These are phyloP conservation scores for Inosperma sp. DNA, from an alignment of 768 basidiomycete species.

Conservation along the genomic window DNA sequence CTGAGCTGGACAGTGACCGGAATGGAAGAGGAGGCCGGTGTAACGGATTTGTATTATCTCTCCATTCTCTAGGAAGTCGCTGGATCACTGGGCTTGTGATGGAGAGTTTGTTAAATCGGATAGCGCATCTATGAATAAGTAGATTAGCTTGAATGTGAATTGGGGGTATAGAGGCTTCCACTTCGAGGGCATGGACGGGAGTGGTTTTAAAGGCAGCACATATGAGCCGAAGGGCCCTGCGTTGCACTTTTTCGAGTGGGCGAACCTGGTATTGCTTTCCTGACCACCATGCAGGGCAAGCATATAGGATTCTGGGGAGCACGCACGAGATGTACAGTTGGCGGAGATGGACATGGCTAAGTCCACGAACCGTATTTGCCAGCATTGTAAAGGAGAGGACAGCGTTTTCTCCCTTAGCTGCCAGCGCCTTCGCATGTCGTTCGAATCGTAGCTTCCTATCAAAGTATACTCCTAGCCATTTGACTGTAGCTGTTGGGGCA, in stretches of 20 bases:
- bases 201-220: constrained; percentile 33
- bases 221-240: constrained; percentile 25
- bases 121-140: constrained; percentile 9
- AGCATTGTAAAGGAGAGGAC: constrained; percentile 29
- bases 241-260: constrained; percentile 27
- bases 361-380: constrained; percentile 30
- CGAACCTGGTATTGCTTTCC: constrained; percentile 21
- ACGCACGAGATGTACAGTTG: constrained; percentile 28
- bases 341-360: constrained; percentile 26
- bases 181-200: constrained; percentile 27
- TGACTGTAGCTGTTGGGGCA: constrained; percentile 7
- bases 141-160: constrained; percentile 18
- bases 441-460: constrained; percentile 32
- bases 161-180: constrained; percentile 32
- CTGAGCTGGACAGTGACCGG: constrained; percentile 4
- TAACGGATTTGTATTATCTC: constrained; percentile 5
- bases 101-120: constrained; percentile 24
- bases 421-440: constrained; percentile 25
- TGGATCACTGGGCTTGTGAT: constrained; percentile 19
- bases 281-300: constrained; percentile 31
- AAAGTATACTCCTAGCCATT: constrained; percentile 34
- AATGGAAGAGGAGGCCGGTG: constrained; percentile 19
- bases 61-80: constrained; percentile 18
- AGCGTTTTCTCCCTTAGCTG: constrained; percentile 23
- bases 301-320: constrained; percentile 31